Percentiles rank a stretch among this genome's conserved stretches.
phyloP scores from a whole-genome alignment of 768 basidiomycete species.

The Kondoa subrosea region DNA sequence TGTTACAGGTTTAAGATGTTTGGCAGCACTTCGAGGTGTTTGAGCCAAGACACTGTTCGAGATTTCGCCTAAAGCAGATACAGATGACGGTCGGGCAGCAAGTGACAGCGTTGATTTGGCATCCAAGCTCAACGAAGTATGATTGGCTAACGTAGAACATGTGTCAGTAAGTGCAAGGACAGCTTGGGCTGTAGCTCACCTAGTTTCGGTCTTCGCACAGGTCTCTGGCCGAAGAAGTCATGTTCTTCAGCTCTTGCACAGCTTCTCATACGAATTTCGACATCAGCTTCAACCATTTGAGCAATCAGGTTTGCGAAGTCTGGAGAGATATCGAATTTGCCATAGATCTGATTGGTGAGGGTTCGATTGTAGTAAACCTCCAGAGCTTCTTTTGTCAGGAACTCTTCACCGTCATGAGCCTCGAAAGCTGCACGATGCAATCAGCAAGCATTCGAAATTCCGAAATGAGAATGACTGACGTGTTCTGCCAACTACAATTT shows the following conservation, averaged over 20 bases:
- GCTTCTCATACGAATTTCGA: slow-evolving; percentile 12
- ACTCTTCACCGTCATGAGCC: slow-evolving; percentile 15
- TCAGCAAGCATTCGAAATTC: no score
- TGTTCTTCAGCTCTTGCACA: slow-evolving; percentile 22
- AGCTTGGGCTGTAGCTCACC: slow-evolving; percentile 7
- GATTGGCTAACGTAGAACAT: neutral
- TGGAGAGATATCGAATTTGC: slow-evolving; percentile 18
- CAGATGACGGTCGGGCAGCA: neutral
- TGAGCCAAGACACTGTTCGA: neutral
- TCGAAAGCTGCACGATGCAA: slow-evolving; percentile 64
- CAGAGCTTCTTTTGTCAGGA: slow-evolving; percentile 50
- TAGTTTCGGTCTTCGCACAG: neutral
- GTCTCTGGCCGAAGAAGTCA: slow-evolving; percentile 19
- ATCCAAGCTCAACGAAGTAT: neutral
- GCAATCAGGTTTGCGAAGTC: slow-evolving; percentile 22
- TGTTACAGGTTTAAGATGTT: neutral
- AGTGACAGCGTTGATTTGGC: neutral
- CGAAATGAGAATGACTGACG: no score
- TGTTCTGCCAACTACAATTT: slow-evolving; percentile 74
- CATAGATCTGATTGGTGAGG: slow-evolving; percentile 19
- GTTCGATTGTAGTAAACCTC: slow-evolving; percentile 56
- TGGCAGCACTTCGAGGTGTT: neutral
- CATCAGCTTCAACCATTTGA: slow-evolving; percentile 21
- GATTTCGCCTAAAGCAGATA: neutral
- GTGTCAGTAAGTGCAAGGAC: no score